Conservation (phyloP, 179 eudicot species). For the Carnegiea gigantea region DNA sequence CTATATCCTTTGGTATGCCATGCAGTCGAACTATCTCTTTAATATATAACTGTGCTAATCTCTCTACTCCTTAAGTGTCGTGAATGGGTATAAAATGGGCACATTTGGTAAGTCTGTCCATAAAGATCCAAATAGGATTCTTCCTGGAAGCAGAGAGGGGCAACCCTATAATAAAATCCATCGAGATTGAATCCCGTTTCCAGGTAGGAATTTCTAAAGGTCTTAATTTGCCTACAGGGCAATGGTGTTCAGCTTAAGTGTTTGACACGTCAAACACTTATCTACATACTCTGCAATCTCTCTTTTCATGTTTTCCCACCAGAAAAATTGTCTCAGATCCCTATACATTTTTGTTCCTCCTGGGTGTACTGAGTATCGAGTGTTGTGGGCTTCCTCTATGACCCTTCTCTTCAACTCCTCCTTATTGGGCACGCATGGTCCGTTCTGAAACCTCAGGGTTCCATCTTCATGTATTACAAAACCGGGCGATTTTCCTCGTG, state of each 20-base stretch:
- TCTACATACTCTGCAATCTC: not conserved
- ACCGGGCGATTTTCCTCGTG: not conserved
- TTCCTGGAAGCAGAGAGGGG: not conserved
- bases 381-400: not conserved
- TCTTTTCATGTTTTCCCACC: not conserved
- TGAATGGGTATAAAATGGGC: not conserved
- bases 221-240: not conserved
- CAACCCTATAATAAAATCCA: not conserved
- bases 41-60: not conserved
- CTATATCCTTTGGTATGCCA: not conserved
- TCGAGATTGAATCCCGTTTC: not conserved
- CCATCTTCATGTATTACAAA: not conserved
- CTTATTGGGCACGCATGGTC: not conserved
- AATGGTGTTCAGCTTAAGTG: not conserved
- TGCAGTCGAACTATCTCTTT: not conserved
- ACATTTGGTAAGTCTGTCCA: not conserved
- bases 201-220: not conserved
- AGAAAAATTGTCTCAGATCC: not conserved
- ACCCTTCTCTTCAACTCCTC: too few species aligned
- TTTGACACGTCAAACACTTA: not conserved
- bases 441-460: not conserved
- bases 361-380: not conserved
- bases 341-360: not conserved
- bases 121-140: not conserved
- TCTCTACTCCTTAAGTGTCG: not conserved